Evolutionary conservation across 1,284 basidiomycete genomes (phyloP).

Genomic region (Ceratobasidium sp.): DNA sequence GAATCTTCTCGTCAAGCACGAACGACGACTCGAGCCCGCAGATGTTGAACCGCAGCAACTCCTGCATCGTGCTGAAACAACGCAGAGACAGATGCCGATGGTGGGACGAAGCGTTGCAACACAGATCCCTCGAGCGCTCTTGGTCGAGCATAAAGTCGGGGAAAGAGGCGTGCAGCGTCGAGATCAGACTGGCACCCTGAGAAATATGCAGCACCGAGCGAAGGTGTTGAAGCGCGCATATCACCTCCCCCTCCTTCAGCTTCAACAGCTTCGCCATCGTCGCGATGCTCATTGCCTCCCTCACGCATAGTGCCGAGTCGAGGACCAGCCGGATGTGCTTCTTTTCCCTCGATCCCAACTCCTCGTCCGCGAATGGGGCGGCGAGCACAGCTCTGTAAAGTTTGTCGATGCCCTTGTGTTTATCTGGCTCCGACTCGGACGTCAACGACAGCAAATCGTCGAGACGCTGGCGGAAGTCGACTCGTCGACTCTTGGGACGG

Average conservation of each 20-base stretch:
- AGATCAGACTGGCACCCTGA: background rate
- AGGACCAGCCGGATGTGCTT: background rate
- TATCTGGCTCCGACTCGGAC: background rate
- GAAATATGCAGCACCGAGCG: conserved; percentile 16
- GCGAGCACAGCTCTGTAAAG: background rate
- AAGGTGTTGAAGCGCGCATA: background rate
- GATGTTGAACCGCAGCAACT: conserved; percentile 19
- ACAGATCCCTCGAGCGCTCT: background rate
- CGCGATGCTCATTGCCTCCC: background rate
- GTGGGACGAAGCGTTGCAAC: background rate
- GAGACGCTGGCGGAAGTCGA: background rate
- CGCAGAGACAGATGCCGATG: background rate
- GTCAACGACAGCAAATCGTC: background rate
- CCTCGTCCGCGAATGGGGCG: background rate
- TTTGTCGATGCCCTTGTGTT: background rate
- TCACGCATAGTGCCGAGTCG: conserved; percentile 5
- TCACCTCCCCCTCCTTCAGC: background rate
- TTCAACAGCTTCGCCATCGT: background rate
- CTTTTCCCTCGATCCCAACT: background rate
- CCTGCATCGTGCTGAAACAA: conserved; percentile 15
- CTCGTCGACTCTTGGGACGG: background rate
- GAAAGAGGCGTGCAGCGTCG: conserved; percentile 32
- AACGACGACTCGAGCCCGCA: conserved; percentile 15
- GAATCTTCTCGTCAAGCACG: background rate
- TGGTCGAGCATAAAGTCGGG: conserved; percentile 13